Base-by-base conservation (phyloP, 108 stramenopile genomes). In the Nitzschia sp. region DNA sequence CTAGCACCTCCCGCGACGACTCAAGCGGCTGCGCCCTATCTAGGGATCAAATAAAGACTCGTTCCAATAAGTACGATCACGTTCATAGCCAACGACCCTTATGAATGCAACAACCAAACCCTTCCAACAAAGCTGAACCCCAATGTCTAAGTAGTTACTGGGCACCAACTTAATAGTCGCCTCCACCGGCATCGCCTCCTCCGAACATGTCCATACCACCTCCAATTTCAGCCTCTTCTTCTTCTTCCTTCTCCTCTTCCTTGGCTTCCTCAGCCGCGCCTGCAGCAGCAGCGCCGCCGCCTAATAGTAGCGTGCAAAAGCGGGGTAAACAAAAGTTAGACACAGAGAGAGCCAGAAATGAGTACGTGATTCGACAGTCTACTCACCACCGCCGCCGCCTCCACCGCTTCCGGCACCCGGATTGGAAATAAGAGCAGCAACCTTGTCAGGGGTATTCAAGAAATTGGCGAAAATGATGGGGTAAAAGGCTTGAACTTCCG, bases 391-490 rank as follows among this genome's bases (percentile, higher is more conserved):
- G 19, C 68, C 68, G 58, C 46, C 57, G 24, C 68, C 68, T 19
- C 68, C 95, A 27, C 92, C 94, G 32, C 90, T 85, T 27, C 88
- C 89, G 32, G 84, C 91, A 26, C 82, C 88, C 18, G 92, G 94
- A 38, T 77, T 61, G 36, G 86, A 76, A 68, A 98, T 96, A 53
- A 97, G 77, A 61, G 90, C 48, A 34, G 85, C 86, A 65, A 96
- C 84, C 76, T 95, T 95, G 38, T 86, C 87, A 9, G 87, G 79
- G 36, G 79, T 77, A 27, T 60, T 77, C 60, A 96, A 75, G 84
- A 82, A 97, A 78, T 93, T 90, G 38, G 96, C 69, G 66, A 96
- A 96, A 69, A 98, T 93, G 66, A 94, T 95, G 60, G 97, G 97
- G 88, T 95, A 96, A 78, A 94, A 98, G 33, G 92, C 85, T 62